Base-by-base conservation (phyloP, 192 early-diverging fungal species). In the Coemansia sp. region DNA sequence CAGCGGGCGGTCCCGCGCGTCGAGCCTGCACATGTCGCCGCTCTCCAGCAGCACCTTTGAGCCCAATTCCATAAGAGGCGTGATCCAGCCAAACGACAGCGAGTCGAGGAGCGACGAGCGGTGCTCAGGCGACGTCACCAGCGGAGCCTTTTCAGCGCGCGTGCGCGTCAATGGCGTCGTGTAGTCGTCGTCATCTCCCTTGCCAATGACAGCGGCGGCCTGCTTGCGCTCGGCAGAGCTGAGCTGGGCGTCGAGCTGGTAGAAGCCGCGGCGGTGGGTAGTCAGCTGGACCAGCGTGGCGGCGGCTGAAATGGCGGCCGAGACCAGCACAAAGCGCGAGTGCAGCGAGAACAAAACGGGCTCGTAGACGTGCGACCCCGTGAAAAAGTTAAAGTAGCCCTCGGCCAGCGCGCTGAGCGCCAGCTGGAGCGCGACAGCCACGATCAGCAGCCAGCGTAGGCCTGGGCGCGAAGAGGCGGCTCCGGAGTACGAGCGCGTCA, bases 61-160 rank as follows among this genome's bases (percentile, higher is more conserved):
- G 47, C 84, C 90, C 22, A 85, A 69, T 4, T 84, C 69, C 68
- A 95, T 78, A 8, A 94, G 60, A 9, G 84, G 74, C 63, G 85
- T 89, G 15, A 89, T 73, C 85, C 89, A 90, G 41, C 66, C 58
- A 66, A 91, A 92, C 13, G 56, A 32, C 39, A 82, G 59, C 32
- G 15, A 37, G 18, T 49, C 71, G 6, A 82, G n/a, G 2, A 69
- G 24, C 61, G 79, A 82, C 13, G 67, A 35, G 16, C 43, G 34
- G 40, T 39, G 34, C 59, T 82, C 74, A 10, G 70, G 70, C 34
- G 79, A 70, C 29, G 7, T 10, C 13, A 74, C 68, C 50, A 76
- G 11, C 20, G 79, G 79, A 3, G 64, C 62, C 32, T 82, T 65
- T 5, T 65, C 65, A 12, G 52, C 40, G 7, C 67, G 59, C 65